phyloP scores from a whole-genome alignment of 805 yeast species.

The Myxozyma vanderwaltii region DNA sequence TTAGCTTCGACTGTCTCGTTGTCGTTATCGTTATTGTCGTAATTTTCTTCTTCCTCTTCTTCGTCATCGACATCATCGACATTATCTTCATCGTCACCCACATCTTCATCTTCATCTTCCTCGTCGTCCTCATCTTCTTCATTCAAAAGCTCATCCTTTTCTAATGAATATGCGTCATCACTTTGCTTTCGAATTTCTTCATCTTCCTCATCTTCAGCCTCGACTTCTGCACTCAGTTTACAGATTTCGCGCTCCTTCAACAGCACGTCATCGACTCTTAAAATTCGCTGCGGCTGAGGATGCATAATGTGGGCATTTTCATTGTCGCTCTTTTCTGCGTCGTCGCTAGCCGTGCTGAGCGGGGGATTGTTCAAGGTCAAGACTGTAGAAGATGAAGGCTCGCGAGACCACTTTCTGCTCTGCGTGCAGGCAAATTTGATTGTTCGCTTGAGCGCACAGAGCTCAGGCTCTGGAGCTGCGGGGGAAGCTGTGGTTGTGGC shows the following conservation, averaged over 20 bases:
- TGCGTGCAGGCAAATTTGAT: slow-evolving; percentile 24
- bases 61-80: slow-evolving; percentile 23
- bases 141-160: slow-evolving; percentile 2
- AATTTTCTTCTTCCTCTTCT: slow-evolving; percentile 5
- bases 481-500: background rate
- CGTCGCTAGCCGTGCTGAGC: no score
- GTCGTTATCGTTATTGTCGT: slow-evolving; percentile 5
- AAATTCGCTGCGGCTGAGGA: slow-evolving; percentile 28
- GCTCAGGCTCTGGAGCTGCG: background rate
- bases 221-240: slow-evolving; percentile 22
- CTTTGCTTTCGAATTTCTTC: slow-evolving; percentile 15
- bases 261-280: slow-evolving; percentile 31
- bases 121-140: slow-evolving; percentile 23
- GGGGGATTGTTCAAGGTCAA: background rate
- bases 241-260: slow-evolving; percentile 26
- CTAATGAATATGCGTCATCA: background rate
- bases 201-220: slow-evolving; percentile 26
- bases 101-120: slow-evolving; percentile 19
- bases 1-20: slow-evolving; percentile 1
- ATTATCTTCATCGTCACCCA: slow-evolving; percentile 14
- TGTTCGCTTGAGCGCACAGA: slow-evolving; percentile 13
- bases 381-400: slow-evolving; percentile 1
- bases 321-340: background rate
- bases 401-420: slow-evolving; percentile 3
- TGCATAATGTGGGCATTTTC: slow-evolving; percentile 14